phyloP scores from a whole-genome alignment of 495 filamentous ascomycete species.

The Penicillium egyptiacum region DNA sequence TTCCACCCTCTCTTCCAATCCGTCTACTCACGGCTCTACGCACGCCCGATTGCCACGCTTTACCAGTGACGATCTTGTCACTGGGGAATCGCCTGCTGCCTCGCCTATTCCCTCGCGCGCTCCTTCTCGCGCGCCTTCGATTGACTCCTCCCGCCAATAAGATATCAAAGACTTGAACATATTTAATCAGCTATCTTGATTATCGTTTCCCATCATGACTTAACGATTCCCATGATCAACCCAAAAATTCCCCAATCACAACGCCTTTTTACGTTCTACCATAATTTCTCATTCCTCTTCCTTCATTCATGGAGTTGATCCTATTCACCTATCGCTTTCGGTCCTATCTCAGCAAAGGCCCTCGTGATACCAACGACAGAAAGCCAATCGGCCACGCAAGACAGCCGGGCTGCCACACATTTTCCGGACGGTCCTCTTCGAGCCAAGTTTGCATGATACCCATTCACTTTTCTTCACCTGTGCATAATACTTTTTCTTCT shows the following conservation, averaged over 20 bases:
- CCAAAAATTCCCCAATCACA: constrained; percentile 18
- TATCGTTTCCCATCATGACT: constrained; percentile 20
- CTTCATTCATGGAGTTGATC: not conserved
- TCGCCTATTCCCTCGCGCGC: constrained; percentile 24
- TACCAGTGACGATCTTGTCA: constrained; percentile 28
- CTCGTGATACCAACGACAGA: constrained; percentile 8
- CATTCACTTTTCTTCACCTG: constrained; percentile 3
- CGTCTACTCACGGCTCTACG: constrained; percentile 13
- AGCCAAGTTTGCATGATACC: constrained; percentile 14
- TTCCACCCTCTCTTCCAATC: constrained; percentile 34
- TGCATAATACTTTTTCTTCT: not conserved
- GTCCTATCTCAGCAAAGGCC: constrained; percentile 6
- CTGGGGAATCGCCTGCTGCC: constrained; percentile 20
- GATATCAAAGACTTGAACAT: not conserved
- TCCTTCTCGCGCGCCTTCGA: constrained; percentile 24
- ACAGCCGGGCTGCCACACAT: constrained; percentile 1
- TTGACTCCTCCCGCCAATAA: constrained; percentile 27
- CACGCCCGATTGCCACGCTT: constrained; percentile 24
- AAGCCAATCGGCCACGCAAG: not conserved
- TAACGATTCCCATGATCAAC: constrained; percentile 26
- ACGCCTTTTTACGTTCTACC: constrained; percentile 11
- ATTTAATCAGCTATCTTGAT: constrained; percentile 1
- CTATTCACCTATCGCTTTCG: not conserved
- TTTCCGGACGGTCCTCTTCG: constrained; percentile 8
- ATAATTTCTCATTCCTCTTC: constrained; percentile 10